Evolutionary conservation across 495 filamentous ascomycete genomes (phyloP).

Genomic region (Aspergillus coremiiformis): DNA sequence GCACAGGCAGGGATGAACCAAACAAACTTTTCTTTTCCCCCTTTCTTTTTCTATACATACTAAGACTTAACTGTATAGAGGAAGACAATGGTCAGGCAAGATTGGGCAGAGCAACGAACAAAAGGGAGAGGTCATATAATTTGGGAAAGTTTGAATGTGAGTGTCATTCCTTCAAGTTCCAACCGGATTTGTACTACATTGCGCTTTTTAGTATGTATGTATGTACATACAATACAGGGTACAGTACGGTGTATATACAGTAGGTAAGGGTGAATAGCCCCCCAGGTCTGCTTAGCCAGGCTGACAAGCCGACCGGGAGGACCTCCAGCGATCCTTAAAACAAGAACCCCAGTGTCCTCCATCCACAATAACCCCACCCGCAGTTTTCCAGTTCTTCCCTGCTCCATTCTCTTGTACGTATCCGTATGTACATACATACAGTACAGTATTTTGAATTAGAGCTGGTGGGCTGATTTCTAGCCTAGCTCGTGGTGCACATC

Average conservation of each 20-base stretch:
- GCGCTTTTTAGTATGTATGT: too few species aligned
- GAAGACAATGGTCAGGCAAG: too few species aligned
- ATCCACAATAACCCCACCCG: constrained; percentile 8
- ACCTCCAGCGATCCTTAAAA: not conserved
- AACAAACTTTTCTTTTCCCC: not conserved
- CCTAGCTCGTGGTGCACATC: not conserved
- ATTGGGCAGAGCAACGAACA: too few species aligned
- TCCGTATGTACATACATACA: too few species aligned
- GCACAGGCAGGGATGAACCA: not conserved
- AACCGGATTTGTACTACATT: too few species aligned
- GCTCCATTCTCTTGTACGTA: too few species aligned
- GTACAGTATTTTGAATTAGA: not conserved
- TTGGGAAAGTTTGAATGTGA: too few species aligned
- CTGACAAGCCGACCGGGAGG: not conserved
- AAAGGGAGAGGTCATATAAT: too few species aligned
- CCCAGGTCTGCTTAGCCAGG: not conserved
- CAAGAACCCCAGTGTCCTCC: not conserved
- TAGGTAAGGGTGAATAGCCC: not conserved
- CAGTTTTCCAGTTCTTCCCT: not conserved
- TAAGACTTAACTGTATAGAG: too few species aligned
- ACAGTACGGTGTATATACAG: not conserved
- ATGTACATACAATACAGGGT: too few species aligned
- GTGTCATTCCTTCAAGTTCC: too few species aligned
- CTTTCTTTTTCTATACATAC: not conserved
- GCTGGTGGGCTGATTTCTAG: not conserved